Conservation (phyloP, 192 early-diverging fungal species). For the Jimgerdemannia flammicorona region DNA sequence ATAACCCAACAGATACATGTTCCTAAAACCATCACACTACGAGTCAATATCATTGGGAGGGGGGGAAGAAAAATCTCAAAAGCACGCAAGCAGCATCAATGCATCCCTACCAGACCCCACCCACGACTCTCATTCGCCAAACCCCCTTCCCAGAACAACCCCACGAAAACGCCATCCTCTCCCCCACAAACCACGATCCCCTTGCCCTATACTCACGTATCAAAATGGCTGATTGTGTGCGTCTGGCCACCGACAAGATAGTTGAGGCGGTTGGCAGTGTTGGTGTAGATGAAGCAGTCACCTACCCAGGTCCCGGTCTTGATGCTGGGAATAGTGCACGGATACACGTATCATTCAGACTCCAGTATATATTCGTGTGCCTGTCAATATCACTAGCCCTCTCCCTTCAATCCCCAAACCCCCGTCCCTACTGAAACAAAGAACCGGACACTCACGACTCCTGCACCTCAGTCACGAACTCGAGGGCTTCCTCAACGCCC, state of each 20-base stretch:
- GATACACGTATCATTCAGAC: neutral
- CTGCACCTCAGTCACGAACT: slow-evolving; percentile 89
- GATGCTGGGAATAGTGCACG: slow-evolving; percentile 50
- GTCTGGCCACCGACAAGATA: slow-evolving; percentile 95
- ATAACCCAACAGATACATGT: slow-evolving; percentile 93
- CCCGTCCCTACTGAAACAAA: neutral
- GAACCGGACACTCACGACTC: slow-evolving; percentile 54
- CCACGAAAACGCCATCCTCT: neutral
- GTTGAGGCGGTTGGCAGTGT: slow-evolving; percentile 84
- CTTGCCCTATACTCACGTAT: slow-evolving; percentile 51
- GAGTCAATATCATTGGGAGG: no score
- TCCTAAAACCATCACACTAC: slow-evolving; percentile 22
- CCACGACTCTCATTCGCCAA: neutral
- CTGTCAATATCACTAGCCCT: neutral
- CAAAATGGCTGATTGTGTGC: slow-evolving; percentile 96
- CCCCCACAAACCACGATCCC: neutral
- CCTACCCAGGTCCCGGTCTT: slow-evolving; percentile 97
- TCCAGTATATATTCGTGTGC: neutral
- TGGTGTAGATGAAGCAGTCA: slow-evolving; percentile 99
- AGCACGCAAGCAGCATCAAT: slow-evolving; percentile 5
- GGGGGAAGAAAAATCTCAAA: neutral
- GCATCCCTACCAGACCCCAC: neutral
- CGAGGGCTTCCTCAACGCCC: slow-evolving; percentile 95
- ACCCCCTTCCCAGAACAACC: neutral
- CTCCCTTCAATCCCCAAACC: neutral